Conservation (phyloP, 345 rosid genomes). For the Eucalyptus decipiens region DNA sequence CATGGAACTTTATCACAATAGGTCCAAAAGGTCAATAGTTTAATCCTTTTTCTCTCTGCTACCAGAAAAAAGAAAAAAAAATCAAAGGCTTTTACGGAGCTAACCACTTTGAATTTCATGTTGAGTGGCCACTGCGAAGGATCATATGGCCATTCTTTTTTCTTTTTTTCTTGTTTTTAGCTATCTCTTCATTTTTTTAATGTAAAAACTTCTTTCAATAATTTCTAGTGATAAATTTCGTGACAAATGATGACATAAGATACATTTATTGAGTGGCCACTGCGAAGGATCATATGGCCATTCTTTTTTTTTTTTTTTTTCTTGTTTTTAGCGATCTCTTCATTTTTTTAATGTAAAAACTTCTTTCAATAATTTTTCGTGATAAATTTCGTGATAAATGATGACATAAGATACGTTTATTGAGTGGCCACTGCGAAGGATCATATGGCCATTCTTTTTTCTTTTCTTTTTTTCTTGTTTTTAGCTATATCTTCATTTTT, state of each 20-base stretch:
- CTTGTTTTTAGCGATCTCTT: too few species aligned
- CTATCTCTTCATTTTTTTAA: background rate
- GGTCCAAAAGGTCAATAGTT: background rate
- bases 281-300: too few species aligned
- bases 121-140: background rate
- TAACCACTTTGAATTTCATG: background rate
- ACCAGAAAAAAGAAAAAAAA: background rate
- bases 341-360: too few species aligned
- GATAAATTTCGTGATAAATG: too few species aligned
- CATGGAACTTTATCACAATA: background rate
- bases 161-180: background rate
- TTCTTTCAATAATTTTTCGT: too few species aligned
- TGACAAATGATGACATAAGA: too few species aligned
- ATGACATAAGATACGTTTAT: too few species aligned
- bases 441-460: background rate
- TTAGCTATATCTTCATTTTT: background rate
- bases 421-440: background rate
- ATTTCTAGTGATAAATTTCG: too few species aligned
- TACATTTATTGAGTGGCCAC: too few species aligned
- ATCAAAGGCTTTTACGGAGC: background rate
- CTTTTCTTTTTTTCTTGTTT: background rate
- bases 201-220: too few species aligned
- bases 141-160: background rate
- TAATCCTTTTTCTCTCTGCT: background rate
- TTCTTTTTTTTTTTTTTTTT: too few species aligned